A percentile compares a stretch with the other conserved stretches of the same genome.
These are phyloP conservation scores for Monilinia vaccinii-corymbosi DNA, from an alignment of 2,329 filamentous ascomycete species.

Conservation along the genomic window DNA sequence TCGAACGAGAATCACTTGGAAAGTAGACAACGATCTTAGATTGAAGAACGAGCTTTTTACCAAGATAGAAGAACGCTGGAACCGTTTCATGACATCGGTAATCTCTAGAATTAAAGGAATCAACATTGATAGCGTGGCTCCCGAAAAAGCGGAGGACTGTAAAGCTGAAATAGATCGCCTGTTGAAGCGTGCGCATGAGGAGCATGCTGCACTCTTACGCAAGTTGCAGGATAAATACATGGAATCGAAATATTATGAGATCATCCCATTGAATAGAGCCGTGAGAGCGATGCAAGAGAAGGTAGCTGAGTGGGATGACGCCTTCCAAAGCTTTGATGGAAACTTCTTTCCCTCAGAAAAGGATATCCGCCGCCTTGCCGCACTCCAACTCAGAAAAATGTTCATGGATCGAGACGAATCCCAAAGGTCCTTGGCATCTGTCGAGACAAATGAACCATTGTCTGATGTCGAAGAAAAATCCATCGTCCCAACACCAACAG, in stretches of 20 bases:
- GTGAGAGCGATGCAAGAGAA: constrained; percentile 87
- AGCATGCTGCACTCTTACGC: constrained; percentile 63
- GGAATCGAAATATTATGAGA: constrained; percentile 90
- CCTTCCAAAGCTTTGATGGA: constrained; percentile 82
- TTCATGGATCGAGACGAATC: constrained; percentile 80
- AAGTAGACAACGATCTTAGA: constrained; percentile 85
- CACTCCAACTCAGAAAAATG: constrained; percentile 87
- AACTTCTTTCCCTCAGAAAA: constrained; percentile 93
- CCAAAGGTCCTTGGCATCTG: constrained; percentile 61
- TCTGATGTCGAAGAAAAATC: constrained; percentile 39
- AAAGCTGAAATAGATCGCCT: constrained; percentile 72
- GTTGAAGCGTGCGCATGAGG: constrained; percentile 71
- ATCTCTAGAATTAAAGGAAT: constrained; percentile 78
- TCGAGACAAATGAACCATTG: constrained; percentile 52
- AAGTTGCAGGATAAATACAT: constrained; percentile 87
- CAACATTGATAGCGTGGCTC: constrained; percentile 80
- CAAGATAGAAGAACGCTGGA: constrained; percentile 72
- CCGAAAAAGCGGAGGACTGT: constrained; percentile 78
- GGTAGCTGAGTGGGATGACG: constrained; percentile 85
- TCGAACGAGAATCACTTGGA: constrained; percentile 86
- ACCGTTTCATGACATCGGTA: constrained; percentile 81
- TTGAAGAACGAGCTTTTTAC: constrained; percentile 88
- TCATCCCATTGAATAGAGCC: constrained; percentile 84
- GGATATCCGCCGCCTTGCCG: constrained; percentile 85
- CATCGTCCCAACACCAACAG: constrained; percentile 18